A percentile compares a stretch with the other conserved stretches of the same genome.
These are phyloP conservation scores for Metarhizium sp. DNA, from an alignment of 2,329 filamentous ascomycete genomes.

Conservation along the genomic window DNA sequence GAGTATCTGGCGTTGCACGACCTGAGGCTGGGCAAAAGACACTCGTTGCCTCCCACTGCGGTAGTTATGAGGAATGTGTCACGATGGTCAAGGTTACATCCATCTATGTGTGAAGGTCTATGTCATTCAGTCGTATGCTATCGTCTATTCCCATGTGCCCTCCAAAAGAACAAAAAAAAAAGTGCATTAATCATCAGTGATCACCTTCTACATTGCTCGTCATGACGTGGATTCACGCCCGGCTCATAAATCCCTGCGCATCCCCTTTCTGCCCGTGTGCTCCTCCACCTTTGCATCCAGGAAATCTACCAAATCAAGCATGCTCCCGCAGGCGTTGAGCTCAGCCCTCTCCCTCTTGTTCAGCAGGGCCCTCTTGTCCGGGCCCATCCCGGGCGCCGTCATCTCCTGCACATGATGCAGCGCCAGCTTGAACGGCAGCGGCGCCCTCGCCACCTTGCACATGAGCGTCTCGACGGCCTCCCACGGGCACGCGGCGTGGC, in stretches of 20 bases:
- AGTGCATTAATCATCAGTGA: no score
- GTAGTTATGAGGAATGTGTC: background rate
- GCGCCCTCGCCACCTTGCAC: slow-evolving; percentile 43
- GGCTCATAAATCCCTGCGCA: slow-evolving; percentile 23
- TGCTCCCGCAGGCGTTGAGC: slow-evolving; percentile 39
- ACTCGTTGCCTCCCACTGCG: background rate
- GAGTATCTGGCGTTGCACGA: no score
- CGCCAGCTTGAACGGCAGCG: slow-evolving; percentile 53
- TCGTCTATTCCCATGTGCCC: background rate
- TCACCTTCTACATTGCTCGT: background rate
- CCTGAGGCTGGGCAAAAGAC: no score
- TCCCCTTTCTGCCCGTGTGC: slow-evolving; percentile 21
- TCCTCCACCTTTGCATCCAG: slow-evolving; percentile 40
- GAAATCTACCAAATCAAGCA: slow-evolving; percentile 52
- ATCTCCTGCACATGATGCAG: slow-evolving; percentile 61
- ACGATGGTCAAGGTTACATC: background rate
- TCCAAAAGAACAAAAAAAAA: background rate
- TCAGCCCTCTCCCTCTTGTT: slow-evolving; percentile 44
- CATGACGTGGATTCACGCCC: background rate
- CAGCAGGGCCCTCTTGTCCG: slow-evolving; percentile 42
- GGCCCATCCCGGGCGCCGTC: slow-evolving; percentile 47
- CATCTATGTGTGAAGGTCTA: background rate
- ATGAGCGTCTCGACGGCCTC: slow-evolving; percentile 55
- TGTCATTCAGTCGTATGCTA: background rate
- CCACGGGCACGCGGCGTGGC: slow-evolving; percentile 48